Evolutionary conservation across 805 yeast species (phyloP).

Genomic region (Hanseniaspora nectarophila): DNA sequence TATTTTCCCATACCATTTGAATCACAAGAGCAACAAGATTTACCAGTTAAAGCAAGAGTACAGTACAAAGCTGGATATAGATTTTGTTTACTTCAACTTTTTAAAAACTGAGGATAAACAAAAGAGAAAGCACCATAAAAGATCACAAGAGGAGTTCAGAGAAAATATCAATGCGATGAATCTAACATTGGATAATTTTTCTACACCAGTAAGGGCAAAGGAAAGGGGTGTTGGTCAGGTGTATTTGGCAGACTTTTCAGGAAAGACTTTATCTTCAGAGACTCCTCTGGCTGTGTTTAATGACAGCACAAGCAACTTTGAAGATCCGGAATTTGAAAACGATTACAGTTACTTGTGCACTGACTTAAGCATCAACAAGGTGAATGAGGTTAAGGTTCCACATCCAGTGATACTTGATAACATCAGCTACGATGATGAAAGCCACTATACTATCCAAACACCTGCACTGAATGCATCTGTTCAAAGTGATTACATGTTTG

Average conservation of each 20-base stretch:
- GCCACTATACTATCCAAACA: background rate
- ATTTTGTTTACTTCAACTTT: slow-evolving; percentile 1
- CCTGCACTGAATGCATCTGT: background rate
- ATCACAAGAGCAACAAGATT: background rate
- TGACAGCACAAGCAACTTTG: background rate
- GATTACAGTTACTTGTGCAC: background rate
- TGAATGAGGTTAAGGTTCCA: background rate
- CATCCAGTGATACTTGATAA: background rate
- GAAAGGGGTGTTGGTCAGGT: background rate
- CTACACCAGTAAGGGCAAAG: background rate
- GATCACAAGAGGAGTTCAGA: background rate
- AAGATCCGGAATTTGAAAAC: background rate
- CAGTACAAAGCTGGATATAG: background rate
- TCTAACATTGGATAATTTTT: background rate
- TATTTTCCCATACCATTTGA: slow-evolving; percentile 9
- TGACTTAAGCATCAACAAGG: background rate
- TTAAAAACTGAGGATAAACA: background rate
- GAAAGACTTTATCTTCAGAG: background rate
- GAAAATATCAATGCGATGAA: background rate
- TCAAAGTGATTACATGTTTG: background rate
- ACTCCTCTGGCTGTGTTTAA: background rate
- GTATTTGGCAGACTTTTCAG: background rate
- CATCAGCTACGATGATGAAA: background rate
- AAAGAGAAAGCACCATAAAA: background rate
- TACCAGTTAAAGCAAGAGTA: background rate